These are phyloP conservation scores for Grammothele lineata DNA, from an alignment of 768 basidiomycete genomes.

Conservation along the genomic window DNA sequence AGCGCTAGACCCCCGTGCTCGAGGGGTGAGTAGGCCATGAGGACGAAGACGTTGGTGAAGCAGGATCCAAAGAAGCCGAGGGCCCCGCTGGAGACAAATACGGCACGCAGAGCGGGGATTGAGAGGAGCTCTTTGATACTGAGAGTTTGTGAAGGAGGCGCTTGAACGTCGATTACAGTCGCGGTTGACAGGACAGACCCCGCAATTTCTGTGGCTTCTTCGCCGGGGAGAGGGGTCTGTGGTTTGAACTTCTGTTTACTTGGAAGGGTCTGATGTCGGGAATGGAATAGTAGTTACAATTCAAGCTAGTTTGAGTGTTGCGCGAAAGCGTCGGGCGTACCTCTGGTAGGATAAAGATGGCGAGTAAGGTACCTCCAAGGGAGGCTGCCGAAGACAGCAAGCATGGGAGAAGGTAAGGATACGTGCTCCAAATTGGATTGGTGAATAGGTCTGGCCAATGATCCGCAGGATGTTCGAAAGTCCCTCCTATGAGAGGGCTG, in stretches of 20 bases:
- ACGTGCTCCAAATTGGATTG: slow-evolving; percentile 38
- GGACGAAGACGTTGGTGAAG: slow-evolving; percentile 63
- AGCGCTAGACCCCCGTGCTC: slow-evolving; percentile 53
- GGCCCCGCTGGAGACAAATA: slow-evolving; percentile 47
- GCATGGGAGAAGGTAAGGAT: slow-evolving; percentile 63
- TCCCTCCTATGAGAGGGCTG: slow-evolving; percentile 62
- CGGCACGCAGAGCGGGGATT: slow-evolving; percentile 49
- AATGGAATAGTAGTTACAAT: too few relatives aligned
- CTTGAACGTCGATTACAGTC: slow-evolving; percentile 3
- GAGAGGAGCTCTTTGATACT: slow-evolving; percentile 34
- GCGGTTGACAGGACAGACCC: too few relatives aligned
- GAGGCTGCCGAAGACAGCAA: slow-evolving; percentile 41
- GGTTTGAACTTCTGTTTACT: slow-evolving; percentile 11
- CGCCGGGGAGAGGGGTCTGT: slow-evolving; percentile 2
- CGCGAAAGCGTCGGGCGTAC: slow-evolving; percentile 29
- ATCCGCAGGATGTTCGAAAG: slow-evolving; percentile 47
- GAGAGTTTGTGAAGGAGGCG: slow-evolving; percentile 14
- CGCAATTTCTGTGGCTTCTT: background rate
- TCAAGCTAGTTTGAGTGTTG: too few relatives aligned
- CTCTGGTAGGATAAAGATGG: slow-evolving; percentile 50
- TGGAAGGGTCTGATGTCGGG: slow-evolving; percentile 21
- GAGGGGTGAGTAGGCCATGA: slow-evolving; percentile 64
- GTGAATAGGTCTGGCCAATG: slow-evolving; percentile 43
- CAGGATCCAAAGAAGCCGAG: slow-evolving; percentile 50
- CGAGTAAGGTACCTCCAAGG: slow-evolving; percentile 36